These are phyloP conservation scores for Thielaviopsis euricoi DNA, from an alignment of 2,329 filamentous ascomycete species.

Conservation along the genomic window DNA sequence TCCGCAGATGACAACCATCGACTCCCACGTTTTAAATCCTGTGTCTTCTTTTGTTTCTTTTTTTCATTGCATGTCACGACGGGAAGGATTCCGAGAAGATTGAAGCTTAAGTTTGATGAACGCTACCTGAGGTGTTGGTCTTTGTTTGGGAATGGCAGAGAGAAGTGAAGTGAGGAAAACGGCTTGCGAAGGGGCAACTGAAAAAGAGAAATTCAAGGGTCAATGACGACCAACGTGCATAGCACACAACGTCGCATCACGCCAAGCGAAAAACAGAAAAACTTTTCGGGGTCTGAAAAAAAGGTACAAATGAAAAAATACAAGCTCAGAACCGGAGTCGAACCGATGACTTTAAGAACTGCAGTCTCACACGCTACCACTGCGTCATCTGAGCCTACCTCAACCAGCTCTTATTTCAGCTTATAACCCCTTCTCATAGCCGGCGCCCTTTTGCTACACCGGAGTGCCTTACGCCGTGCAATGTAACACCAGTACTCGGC, in stretches of 20 bases:
- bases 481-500: too few relatives aligned
- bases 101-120: too few relatives aligned
- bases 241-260: too few relatives aligned
- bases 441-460: neutral
- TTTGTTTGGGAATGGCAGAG: neutral
- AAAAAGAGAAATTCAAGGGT: conserved; percentile 10
- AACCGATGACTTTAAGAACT: conserved; percentile 6
- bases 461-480: too few relatives aligned
- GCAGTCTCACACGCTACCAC: conserved; percentile 6
- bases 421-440: neutral
- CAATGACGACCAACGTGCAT: neutral
- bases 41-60: too few relatives aligned
- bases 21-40: too few relatives aligned
- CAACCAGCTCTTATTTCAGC: neutral
- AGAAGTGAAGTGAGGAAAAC: neutral
- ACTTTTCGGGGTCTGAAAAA: neutral
- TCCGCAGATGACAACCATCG: too few relatives aligned
- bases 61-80: too few relatives aligned
- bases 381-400: conserved; percentile 6
- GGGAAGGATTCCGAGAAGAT: too few relatives aligned
- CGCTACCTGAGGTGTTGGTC: too few relatives aligned
- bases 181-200: neutral
- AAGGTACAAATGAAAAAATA: conserved; percentile 9
- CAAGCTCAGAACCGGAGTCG: conserved; percentile 7
- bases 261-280: neutral